phyloP scores from a whole-genome alignment of 768 basidiomycete genomes.

The Exsudoporus frostii region DNA sequence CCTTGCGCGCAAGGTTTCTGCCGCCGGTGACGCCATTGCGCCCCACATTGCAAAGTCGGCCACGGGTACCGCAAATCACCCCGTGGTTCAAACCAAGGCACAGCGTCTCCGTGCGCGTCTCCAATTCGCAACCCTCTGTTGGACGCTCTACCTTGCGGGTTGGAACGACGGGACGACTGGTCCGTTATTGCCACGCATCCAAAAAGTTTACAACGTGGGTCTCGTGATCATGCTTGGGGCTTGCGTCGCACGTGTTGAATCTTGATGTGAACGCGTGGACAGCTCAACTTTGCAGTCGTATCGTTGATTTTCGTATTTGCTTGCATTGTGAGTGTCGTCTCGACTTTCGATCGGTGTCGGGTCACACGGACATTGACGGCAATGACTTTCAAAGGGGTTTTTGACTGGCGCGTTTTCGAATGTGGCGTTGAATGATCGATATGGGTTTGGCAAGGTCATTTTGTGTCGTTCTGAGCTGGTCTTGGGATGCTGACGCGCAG shows the following conservation, averaged over 20 bases:
- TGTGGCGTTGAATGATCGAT: constrained; percentile 25
- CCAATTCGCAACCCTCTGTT: constrained; percentile 37
- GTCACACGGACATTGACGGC: not conserved
- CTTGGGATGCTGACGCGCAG: not conserved
- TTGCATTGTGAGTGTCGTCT: constrained; percentile 31
- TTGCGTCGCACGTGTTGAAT: not conserved
- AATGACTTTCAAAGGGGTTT: constrained; percentile 25
- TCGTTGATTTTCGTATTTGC: constrained; percentile 43
- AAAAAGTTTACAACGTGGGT: constrained; percentile 35
- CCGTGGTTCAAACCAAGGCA: constrained; percentile 12
- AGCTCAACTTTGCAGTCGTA: constrained; percentile 40
- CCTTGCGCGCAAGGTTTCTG: not conserved
- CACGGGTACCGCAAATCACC: not conserved
- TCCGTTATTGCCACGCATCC: constrained; percentile 38
- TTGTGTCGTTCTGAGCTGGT: not conserved
- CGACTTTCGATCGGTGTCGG: not conserved
- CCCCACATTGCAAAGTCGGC: not conserved
- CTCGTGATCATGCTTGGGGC: not conserved
- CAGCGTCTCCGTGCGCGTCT: constrained; percentile 23
- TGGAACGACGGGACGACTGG: constrained; percentile 41
- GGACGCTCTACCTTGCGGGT: constrained; percentile 33
- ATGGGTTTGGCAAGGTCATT: constrained; percentile 35
- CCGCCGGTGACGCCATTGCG: not conserved
- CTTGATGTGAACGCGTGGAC: not conserved
- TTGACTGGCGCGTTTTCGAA: constrained; percentile 33